Conservation (phyloP, 108 stramenopile species). For the Skeletonema potamos region DNA sequence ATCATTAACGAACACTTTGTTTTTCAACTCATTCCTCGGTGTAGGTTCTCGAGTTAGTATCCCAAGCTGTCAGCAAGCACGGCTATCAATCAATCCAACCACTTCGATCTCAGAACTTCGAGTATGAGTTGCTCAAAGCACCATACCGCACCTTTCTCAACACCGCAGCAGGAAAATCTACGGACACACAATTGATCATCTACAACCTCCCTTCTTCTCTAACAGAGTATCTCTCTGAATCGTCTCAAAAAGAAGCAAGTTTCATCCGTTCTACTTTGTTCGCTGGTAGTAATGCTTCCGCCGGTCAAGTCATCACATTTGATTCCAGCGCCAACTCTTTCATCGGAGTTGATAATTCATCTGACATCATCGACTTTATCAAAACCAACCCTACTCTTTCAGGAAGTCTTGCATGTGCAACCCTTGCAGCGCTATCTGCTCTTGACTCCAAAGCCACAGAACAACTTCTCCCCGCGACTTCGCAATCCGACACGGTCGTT, state of each 20-base stretch:
- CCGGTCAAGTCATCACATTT: conserved; percentile 60
- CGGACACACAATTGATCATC: conserved; percentile 38
- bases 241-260: conserved; percentile 56
- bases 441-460: conserved; percentile 51
- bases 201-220: conserved; percentile 74
- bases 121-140: conserved; percentile 59
- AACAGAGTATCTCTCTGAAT: conserved; percentile 65
- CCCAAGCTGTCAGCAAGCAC: conserved; percentile 41
- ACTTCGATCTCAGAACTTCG: conserved; percentile 61
- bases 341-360: conserved; percentile 33
- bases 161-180: conserved; percentile 17
- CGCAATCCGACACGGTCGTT: conserved; percentile 64
- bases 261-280: conserved; percentile 62
- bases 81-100: conserved; percentile 56
- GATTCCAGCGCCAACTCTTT: conserved; percentile 47
- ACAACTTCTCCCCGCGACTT: conserved; percentile 40
- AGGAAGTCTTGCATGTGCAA: conserved; percentile 35
- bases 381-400: conserved; percentile 18
- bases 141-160: conserved; percentile 76
- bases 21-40: neutral
- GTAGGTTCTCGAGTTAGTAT: conserved; percentile 68
- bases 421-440: conserved; percentile 48
- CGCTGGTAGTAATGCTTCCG: conserved; percentile 1
- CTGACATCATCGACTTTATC: conserved; percentile 14
- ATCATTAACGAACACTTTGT: neutral